These are phyloP conservation scores for Crucihimalaya himalaica DNA, from an alignment of 345 rosid species.

Conservation along the genomic window DNA sequence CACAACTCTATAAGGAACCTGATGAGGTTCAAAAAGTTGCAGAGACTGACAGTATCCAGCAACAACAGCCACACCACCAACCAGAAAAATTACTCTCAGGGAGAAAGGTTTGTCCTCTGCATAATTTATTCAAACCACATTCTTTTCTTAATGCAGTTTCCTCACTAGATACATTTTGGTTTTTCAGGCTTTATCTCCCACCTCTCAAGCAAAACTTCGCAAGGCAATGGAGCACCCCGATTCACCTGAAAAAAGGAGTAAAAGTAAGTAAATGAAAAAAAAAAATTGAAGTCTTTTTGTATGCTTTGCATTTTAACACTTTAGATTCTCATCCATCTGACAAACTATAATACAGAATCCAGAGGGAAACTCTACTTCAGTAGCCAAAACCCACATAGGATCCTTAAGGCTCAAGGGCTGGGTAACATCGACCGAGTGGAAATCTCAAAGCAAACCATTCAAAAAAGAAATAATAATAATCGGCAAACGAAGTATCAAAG, in stretches of 20 bases:
- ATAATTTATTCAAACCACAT: constrained; percentile 7
- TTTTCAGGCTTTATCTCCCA: constrained; percentile 83
- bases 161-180: constrained; percentile 25
- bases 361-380: constrained; percentile 55
- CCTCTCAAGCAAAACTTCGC: constrained; percentile 66
- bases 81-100: constrained; percentile 63
- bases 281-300: background rate
- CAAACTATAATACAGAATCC: constrained; percentile 51
- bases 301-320: background rate
- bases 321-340: constrained; percentile 16
- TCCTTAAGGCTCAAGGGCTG: constrained; percentile 48
- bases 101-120: constrained; percentile 57
- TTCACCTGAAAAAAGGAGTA: constrained; percentile 46
- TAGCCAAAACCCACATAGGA: constrained; percentile 44
- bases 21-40: constrained; percentile 12
- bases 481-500: constrained; percentile 25
- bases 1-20: constrained; percentile 23
- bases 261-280: constrained; percentile 48
- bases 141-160: constrained; percentile 13
- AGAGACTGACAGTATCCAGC: constrained; percentile 28
- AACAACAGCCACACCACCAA: constrained; percentile 39
- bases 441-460: constrained; percentile 42
- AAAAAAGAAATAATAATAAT: constrained; percentile 19
- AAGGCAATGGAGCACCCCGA: constrained; percentile 58
- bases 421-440: constrained; percentile 48